phyloP scores from a whole-genome alignment of 164 flowering plant species.

The Magnolia kwangsiensis region DNA sequence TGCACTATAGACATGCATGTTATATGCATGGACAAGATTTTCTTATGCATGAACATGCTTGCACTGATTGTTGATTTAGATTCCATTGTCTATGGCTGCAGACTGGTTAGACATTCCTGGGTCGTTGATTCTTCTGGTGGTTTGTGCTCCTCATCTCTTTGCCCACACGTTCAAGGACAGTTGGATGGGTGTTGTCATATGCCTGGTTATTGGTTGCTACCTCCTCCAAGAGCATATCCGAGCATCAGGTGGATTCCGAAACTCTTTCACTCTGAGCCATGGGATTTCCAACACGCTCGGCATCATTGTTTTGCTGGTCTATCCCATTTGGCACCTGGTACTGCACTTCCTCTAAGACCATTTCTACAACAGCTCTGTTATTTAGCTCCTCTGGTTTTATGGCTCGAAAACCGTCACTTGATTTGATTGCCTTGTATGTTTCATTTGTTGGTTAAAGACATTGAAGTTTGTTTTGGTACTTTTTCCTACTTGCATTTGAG shows the following conservation, averaged over 20 bases:
- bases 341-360: slow-evolving; percentile 23
- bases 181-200: slow-evolving; percentile 52
- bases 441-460: too few species aligned
- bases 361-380: too few species aligned
- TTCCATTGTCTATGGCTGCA: slow-evolving; percentile 24
- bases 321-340: slow-evolving; percentile 74
- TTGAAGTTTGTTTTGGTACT: too few species aligned
- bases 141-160: slow-evolving; percentile 71
- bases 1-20: too few species aligned
- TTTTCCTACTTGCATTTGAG: too few species aligned
- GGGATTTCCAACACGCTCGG: slow-evolving; percentile 87
- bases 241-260: slow-evolving; percentile 89
- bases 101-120: slow-evolving; percentile 91
- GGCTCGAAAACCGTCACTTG: too few species aligned
- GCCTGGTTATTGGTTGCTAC: slow-evolving; percentile 73
- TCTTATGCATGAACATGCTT: too few species aligned
- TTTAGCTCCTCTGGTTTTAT: too few species aligned
- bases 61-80: not conserved
- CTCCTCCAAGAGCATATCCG: slow-evolving; percentile 91
- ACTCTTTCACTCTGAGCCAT: slow-evolving; percentile 66
- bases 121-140: slow-evolving; percentile 72
- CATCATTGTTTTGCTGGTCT: slow-evolving; percentile 60
- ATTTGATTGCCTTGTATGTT: too few species aligned
- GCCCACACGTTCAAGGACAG: slow-evolving; percentile 44
- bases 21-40: too few species aligned